Conservation (phyloP, 2,329 filamentous ascomycete genomes). For the Cytospora schulzeri region DNA sequence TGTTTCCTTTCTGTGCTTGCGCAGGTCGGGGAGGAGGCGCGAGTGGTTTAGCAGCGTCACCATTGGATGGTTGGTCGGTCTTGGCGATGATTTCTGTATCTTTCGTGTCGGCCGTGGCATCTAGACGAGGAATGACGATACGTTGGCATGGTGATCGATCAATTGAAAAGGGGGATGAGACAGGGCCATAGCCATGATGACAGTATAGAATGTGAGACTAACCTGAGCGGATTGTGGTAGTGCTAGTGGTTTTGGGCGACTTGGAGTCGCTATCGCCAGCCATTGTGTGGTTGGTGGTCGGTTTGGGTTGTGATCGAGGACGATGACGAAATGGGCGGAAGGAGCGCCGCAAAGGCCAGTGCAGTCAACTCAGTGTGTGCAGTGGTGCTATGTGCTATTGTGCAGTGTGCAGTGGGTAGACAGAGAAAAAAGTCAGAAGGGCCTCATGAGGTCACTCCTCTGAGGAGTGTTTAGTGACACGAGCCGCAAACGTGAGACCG, state of each 20-base stretch:
- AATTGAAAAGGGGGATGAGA: neutral
- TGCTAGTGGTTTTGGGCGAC: slow-evolving; percentile 50
- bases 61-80: slow-evolving; percentile 54
- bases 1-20: slow-evolving; percentile 47
- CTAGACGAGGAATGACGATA: slow-evolving; percentile 38
- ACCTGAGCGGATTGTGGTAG: slow-evolving; percentile 25
- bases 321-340: slow-evolving; percentile 41
- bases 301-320: slow-evolving; percentile 35
- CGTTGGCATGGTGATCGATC: slow-evolving; percentile 22
- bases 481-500: slow-evolving; percentile 10
- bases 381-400: neutral
- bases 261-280: slow-evolving; percentile 44
- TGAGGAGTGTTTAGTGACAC: slow-evolving; percentile 15
- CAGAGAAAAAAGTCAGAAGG: slow-evolving; percentile 26
- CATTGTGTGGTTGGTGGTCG: slow-evolving; percentile 24
- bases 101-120: slow-evolving; percentile 50
- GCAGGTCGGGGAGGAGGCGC: slow-evolving; percentile 70
- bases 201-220: slow-evolving; percentile 19
- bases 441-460: slow-evolving; percentile 26
- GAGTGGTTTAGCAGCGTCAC: slow-evolving; percentile 65
- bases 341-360: slow-evolving; percentile 15
- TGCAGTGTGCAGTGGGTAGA: slow-evolving; percentile 1
- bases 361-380: slow-evolving; percentile 6
- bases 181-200: neutral
- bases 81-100: slow-evolving; percentile 47